Evolutionary conservation across 2,329 filamentous ascomycete genomes (phyloP), one percentile per base, ranked within the genome.

Genomic region (Nigrospora sphaerica): DNA sequence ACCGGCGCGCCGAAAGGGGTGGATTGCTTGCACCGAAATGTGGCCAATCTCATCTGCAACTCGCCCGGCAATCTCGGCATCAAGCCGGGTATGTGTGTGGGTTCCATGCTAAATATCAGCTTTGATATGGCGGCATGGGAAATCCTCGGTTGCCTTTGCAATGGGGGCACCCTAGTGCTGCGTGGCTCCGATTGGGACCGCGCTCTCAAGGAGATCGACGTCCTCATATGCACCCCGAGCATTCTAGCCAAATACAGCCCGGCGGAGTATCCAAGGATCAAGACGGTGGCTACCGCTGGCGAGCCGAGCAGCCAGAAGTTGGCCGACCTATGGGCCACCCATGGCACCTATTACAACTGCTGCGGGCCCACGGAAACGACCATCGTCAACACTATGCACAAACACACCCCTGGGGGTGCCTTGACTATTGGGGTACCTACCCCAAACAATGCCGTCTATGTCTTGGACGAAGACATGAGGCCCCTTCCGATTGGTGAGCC

Each of bases 51-150:
- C 12, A 61, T 80, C 6, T 70, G 73, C 46, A 58, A 72, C 23
- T 66, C 68, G 18, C 77, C 78, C 0, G 75, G 73, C 6, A 71
- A 69, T 47, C 56, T 82, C 14, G 72, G 70, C 3, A 74, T 81
- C 43, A 60, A 54, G 12, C 59, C 66, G 2, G 77, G 77, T 12
- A 73, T 67, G 12, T 69, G 69, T 12, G 77, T 81, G 9, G 75
- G 72, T 3, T 76, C 78, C 46, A 65, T 80, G 7, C 64, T 81
- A 36, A 80, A 75, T 49, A 72, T 82, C 39, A 75, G 74, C 38
- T 82, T 81, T 50, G 78, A 81, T 51, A 81, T 81, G 77, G 78
- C 74, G 18, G 77, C 77, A 12, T 81, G 78, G 78, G 78, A 81
- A 51, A 75, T 81, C n/a, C 68, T 81, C 10, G 71, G 68, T 1